Evolutionary conservation across 192 early-diverging fungal species (phyloP), one percentile per base, ranked within the genome.

Genomic region (Cladochytrium replicatum): DNA sequence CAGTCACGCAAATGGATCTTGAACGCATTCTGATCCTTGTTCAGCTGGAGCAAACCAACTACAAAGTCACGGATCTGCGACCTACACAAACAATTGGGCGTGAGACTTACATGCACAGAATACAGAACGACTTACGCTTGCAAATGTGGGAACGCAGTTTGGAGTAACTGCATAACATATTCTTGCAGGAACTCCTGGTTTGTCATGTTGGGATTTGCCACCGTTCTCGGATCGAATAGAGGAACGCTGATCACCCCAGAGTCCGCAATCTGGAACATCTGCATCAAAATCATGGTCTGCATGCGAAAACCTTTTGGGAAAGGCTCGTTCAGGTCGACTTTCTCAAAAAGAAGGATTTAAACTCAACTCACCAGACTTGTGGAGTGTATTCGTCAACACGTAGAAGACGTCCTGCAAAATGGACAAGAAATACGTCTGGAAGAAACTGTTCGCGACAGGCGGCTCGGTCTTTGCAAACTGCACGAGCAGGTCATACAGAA

Each of bases 371-470:
- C 86, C 93, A 62, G 86, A 85, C 77, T 95, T 96, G 75, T 99
- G 94, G 60, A 91, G 89, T 38, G 88, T 85, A 69, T 90, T 91
- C 4, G 93, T 93, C 26, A 99, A 71, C 15, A 99, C 96, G 48
- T 87, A 96, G 63, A 99, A 92, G 32, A 97, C 76, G 67, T 97
- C 93, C 67, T 92, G 89, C 39, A 99, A 66, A 37, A 97, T 68
- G 57, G 77, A 88, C 40, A 97, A 50, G 67, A 80, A 97, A 68
- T 93, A 97, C 4, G 81, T 71, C 51, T 91, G 89, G 72, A 87
- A 97, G 61, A 99, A 99, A 6, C 69, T 67, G 45, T 89, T 86
- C 9, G 87, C 78, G 38, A 89, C 76, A 6, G 60, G 52, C 11
- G 78, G 68, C 44, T 93, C 93, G 24, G 67, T 47, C 15, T 58